phyloP scores from a whole-genome alignment of 495 filamentous ascomycete species.

The Stereocaulon alpinum region DNA sequence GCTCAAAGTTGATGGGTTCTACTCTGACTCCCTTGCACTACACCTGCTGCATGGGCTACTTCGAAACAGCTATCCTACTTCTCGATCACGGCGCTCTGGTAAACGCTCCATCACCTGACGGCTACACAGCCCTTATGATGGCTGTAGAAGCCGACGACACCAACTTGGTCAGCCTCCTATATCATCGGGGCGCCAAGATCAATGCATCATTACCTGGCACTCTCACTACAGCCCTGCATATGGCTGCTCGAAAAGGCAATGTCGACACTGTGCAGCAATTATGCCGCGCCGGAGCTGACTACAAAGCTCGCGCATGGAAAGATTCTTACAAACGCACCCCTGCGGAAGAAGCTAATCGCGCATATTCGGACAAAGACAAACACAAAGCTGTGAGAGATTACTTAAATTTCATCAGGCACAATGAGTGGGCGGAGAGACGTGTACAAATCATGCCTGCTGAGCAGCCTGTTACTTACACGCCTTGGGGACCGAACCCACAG shows the following conservation, averaged over 20 bases:
- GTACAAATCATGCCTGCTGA: background rate
- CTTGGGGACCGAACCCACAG: background rate
- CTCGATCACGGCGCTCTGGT: conserved; percentile 14
- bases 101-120: conserved; percentile 16
- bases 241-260: conserved; percentile 14
- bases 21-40: conserved; percentile 18
- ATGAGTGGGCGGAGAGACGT: background rate
- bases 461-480: background rate
- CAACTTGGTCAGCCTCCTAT: conserved; percentile 13
- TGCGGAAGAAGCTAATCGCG: background rate
- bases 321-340: background rate
- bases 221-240: conserved; percentile 16
- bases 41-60: conserved; percentile 10
- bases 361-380: background rate
- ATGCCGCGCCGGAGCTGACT: conserved; percentile 6
- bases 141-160: conserved; percentile 17
- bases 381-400: background rate
- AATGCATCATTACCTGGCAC: conserved; percentile 14
- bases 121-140: conserved; percentile 19
- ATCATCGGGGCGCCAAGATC: conserved; percentile 16
- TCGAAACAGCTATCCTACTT: conserved; percentile 13
- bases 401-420: background rate
- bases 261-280: conserved; percentile 15
- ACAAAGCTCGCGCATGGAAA: background rate
- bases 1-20: background rate